Evolutionary conservation across 2,329 filamentous ascomycete genomes (phyloP).

Genomic region (Cladosporium colombiae): DNA sequence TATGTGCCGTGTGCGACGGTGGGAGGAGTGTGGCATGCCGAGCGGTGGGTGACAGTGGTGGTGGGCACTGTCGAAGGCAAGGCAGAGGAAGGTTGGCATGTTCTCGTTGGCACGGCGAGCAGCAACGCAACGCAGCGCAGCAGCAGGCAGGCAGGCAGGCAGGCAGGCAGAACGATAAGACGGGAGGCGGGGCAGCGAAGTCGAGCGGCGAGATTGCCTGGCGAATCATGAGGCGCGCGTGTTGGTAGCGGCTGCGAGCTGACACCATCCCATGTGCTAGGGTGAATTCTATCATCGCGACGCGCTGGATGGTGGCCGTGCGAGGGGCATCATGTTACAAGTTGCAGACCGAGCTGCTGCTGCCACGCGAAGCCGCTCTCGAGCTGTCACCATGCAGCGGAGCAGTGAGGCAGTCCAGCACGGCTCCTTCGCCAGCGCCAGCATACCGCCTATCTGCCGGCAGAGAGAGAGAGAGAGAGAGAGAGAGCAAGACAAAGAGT

Average conservation of each 20-base stretch:
- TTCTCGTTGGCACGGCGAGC: background rate
- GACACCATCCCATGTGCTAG: slow-evolving; percentile 9
- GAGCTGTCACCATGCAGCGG: background rate
- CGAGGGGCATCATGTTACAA: background rate
- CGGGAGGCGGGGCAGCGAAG: slow-evolving; percentile 9
- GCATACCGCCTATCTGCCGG: background rate
- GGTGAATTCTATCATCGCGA: slow-evolving; percentile 7
- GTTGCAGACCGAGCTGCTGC: background rate
- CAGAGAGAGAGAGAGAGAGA: background rate
- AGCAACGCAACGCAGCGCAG: background rate
- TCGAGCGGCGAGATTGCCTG: background rate
- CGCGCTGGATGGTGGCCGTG: background rate
- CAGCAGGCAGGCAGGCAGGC: background rate
- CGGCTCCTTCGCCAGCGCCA: background rate
- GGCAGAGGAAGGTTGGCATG: slow-evolving; percentile 7
- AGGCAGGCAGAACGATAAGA: slow-evolving; percentile 9
- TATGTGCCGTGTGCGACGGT: background rate
- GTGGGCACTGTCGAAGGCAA: background rate
- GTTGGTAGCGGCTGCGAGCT: slow-evolving; percentile 12
- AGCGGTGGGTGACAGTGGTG: background rate
- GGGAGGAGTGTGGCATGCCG: background rate
- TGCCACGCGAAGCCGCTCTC: background rate
- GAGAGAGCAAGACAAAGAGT: background rate
- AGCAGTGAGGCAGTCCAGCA: background rate
- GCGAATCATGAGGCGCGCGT: background rate